phyloP scores from a whole-genome alignment of 768 basidiomycete species.

The Brasilioporus rufonigricans region DNA sequence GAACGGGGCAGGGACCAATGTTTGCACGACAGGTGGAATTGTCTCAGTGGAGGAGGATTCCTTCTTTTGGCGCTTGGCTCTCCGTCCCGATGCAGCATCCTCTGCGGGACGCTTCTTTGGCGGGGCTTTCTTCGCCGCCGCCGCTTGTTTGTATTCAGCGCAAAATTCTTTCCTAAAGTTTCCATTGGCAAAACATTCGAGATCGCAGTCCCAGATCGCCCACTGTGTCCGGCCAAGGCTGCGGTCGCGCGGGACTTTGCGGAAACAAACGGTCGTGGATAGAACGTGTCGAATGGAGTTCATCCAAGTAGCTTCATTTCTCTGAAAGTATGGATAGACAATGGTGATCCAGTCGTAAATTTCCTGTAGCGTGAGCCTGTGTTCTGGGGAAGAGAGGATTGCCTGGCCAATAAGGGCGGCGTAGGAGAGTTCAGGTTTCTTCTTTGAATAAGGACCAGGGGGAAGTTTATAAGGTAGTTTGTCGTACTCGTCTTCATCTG shows the following conservation, averaged over 20 bases:
- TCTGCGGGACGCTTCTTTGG: conserved; percentile 42
- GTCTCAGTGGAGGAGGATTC: conserved; percentile 23
- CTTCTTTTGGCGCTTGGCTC: conserved; percentile 48
- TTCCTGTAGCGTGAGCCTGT: conserved; percentile 88
- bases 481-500: conserved; percentile 63
- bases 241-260: conserved; percentile 77
- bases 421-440: conserved; percentile 86
- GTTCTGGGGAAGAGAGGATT: conserved; percentile 78
- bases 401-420: conserved; percentile 96
- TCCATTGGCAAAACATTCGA: conserved; percentile 80
- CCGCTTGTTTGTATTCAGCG: conserved; percentile 34
- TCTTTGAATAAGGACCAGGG: conserved; percentile 74
- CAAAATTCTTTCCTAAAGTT: conserved; percentile 71
- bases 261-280: conserved; percentile 87
- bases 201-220: conserved; percentile 82
- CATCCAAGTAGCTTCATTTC: conserved; percentile 95
- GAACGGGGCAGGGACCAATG: conserved; percentile 21
- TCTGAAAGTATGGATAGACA: conserved; percentile 91
- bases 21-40: conserved; percentile 20
- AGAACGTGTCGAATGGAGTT: conserved; percentile 97
- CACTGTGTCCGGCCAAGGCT: conserved; percentile 81
- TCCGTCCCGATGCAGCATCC: conserved; percentile 37
- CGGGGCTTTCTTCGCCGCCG: conserved; percentile 27
- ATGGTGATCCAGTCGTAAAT: conserved; percentile 97
- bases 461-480: conserved; percentile 75